Base-by-base conservation (phyloP, 2,329 filamentous ascomycete species). In the Sclerotiophoma versabilis region DNA sequence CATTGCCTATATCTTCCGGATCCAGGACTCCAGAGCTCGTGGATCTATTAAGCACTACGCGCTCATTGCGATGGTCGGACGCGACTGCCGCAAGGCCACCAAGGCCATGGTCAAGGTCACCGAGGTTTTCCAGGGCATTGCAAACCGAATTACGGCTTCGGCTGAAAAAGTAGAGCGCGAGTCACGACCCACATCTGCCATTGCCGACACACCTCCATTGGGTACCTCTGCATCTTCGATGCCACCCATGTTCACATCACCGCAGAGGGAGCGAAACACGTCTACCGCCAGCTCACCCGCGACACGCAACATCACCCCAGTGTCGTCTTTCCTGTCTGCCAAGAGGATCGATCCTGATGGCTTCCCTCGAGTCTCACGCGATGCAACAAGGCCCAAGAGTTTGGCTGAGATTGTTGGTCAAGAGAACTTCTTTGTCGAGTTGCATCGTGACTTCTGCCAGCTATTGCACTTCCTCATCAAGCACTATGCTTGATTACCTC, bases 321-420 rank as follows among this genome's bases (percentile, higher is more conserved):
- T 85, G 12, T 84, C 82, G 2, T 84, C 83, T 1, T 86, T 86
- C 67, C 73, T 86, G 17, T 83, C 83, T 1, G 82, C 82, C 27
- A 82, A 84, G 41, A 78, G 77, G 29, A 72, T 83, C 20, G 83
- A 85, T 57, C 82, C 83, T 2, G 81, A 84, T 61, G 83, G 83
- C 6, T 81, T 81, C 53, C 78, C 80, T 32, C 78, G 83, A 38
- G 75, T 81, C 8, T 77, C 76, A 5, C 81, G 81, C 41, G 81
- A 83, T 26, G 64, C 73, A 49, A 80, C 82, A 62, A 79, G 80
- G 41, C 81, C 83, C 19, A 80, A 83, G 57, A 83, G 81, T 49
- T 71, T 86, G n/a, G 79, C 80, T 12, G 83, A 86, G 64, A 84
- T 86, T 43, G 81, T 84, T 5, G 83, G 83, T 30, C 81, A 83